These are phyloP conservation scores for Mortierella sp. DNA, from an alignment of 371 early-diverging fungal species.

Conservation along the genomic window DNA sequence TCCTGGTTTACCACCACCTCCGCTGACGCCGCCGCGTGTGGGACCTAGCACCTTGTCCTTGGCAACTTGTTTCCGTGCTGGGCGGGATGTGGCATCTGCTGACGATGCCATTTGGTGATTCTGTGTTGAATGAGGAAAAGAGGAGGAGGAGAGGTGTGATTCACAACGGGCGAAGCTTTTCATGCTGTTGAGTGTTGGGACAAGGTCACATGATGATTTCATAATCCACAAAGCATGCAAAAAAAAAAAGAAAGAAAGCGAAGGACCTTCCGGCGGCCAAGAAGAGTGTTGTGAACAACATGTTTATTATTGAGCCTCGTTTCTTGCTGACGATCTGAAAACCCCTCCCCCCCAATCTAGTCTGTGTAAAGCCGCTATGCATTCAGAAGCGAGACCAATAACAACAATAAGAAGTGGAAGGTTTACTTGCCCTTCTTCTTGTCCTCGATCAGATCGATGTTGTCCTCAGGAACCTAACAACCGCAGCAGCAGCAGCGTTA, in stretches of 20 bases:
- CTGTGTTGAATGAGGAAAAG: not conserved
- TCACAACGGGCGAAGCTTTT: not conserved
- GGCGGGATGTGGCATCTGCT: slow-evolving; percentile 22
- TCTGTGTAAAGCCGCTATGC: not conserved
- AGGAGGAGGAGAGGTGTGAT: not conserved
- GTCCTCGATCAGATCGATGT: slow-evolving; percentile 75
- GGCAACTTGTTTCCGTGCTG: slow-evolving; percentile 49
- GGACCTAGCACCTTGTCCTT: slow-evolving; percentile 37
- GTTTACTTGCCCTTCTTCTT: slow-evolving; percentile 65
- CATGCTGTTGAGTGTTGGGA: not conserved
- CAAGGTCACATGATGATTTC: not conserved
- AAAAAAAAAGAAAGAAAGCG: not conserved
- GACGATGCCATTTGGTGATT: not conserved
- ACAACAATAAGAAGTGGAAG: not conserved
- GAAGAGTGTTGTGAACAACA: not conserved
- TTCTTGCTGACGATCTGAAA: not conserved
- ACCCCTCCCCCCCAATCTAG: too few relatives aligned
- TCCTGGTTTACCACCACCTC: slow-evolving; percentile 24
- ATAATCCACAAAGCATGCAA: too few relatives aligned
- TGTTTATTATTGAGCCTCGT: slow-evolving; percentile 1
- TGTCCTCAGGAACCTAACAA: slow-evolving; percentile 74
- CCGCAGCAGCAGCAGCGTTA: not conserved
- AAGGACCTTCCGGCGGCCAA: not conserved
- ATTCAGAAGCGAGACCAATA: not conserved
- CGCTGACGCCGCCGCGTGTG: not conserved